phyloP scores from a whole-genome alignment of 2,329 filamentous ascomycete species.

The Eutypella sp. region DNA sequence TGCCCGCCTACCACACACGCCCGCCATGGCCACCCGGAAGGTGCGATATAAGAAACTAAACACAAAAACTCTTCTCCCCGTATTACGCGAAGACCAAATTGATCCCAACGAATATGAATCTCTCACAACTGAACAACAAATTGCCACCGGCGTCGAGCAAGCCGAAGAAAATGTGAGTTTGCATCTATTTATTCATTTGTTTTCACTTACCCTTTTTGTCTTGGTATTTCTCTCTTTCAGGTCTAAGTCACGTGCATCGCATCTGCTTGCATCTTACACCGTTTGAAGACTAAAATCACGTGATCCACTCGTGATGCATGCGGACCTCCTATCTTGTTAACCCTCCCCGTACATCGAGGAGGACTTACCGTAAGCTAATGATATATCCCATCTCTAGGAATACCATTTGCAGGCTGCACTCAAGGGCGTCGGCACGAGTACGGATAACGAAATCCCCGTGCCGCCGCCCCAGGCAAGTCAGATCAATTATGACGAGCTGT shows the following conservation, averaged over 20 bases:
- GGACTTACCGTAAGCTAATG: conserved; percentile 13
- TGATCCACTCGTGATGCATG: conserved; percentile 43
- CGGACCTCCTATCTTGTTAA: conserved; percentile 4
- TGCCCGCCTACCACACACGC: conserved; percentile 23
- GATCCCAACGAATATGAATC: conserved; percentile 82
- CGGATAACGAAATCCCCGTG: conserved; percentile 60
- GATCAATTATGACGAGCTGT: conserved; percentile 84
- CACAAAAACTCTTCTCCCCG: conserved; percentile 79
- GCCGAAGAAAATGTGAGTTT: conserved; percentile 93
- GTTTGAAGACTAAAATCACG: conserved; percentile 49
- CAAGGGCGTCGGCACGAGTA: conserved; percentile 49
- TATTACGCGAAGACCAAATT: conserved; percentile 87
- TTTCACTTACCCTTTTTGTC: conserved; percentile 12
- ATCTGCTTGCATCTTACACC: too few relatives aligned
- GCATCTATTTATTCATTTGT: conserved; percentile 26
- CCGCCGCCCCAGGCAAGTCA: conserved; percentile 59
- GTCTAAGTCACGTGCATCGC: conserved; percentile 19
- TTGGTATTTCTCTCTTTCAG: too few relatives aligned
- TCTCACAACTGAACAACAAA: conserved; percentile 75
- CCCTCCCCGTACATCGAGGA: not conserved
- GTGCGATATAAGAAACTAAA: conserved; percentile 88
- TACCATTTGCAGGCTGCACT: conserved; percentile 87
- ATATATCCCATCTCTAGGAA: conserved; percentile 56
- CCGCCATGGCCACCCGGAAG: conserved; percentile 60
- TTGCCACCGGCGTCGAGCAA: conserved; percentile 95